Evolutionary conservation across 441 rosid genomes (phyloP).

Genomic region (Lepidium campestre): DNA sequence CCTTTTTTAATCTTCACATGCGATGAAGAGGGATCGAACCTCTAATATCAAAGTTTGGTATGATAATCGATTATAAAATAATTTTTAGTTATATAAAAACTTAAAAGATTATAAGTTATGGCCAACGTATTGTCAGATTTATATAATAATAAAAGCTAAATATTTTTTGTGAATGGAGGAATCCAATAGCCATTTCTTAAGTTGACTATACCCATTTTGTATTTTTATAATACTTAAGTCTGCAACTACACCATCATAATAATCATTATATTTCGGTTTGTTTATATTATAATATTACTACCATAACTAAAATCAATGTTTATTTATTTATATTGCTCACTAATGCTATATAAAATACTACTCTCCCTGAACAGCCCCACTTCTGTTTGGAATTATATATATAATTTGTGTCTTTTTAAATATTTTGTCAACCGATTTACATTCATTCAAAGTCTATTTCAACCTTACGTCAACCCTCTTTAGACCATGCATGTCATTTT

Average conservation of each 20-base stretch:
- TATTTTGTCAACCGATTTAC: slow-evolving; percentile 7
- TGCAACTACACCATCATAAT: slow-evolving; percentile 13
- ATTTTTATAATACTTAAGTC: not conserved
- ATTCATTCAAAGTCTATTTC: not conserved
- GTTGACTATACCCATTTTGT: slow-evolving; percentile 23
- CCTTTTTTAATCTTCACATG: too few relatives aligned
- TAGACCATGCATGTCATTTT: slow-evolving; percentile 15
- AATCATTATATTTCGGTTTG: not conserved
- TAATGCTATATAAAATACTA: not conserved
- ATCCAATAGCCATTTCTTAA: slow-evolving; percentile 22
- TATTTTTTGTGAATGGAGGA: not conserved
- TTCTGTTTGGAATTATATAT: slow-evolving; percentile 9
- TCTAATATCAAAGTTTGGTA: too few relatives aligned
- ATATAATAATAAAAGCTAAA: too few relatives aligned
- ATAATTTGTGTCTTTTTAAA: not conserved
- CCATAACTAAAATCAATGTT: not conserved
- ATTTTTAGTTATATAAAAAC: not conserved
- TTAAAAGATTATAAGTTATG: not conserved
- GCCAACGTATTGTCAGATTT: not conserved
- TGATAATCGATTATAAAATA: too few relatives aligned
- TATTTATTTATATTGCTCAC: not conserved
- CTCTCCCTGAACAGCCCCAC: slow-evolving; percentile 8
- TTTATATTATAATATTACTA: not conserved
- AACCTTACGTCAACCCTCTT: slow-evolving; percentile 22
- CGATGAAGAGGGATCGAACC: too few relatives aligned